Percentiles rank a stretch among this genome's conserved stretches.
These are phyloP conservation scores for Wickerhamiella vanderwaltii DNA, from an alignment of 805 yeast species.

Conservation along the genomic window DNA sequence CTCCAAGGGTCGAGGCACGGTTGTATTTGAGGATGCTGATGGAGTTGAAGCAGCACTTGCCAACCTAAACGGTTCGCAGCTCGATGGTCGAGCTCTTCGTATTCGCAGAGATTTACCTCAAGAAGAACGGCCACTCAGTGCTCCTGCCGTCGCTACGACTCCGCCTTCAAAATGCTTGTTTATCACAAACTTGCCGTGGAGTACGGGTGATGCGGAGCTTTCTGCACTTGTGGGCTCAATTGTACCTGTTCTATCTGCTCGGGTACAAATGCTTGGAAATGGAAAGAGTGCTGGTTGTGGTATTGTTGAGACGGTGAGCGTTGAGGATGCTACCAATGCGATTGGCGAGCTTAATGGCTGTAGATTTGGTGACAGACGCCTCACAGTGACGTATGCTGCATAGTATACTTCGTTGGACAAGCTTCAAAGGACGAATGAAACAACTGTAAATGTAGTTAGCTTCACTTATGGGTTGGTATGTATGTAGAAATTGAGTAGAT, in stretches of 20 bases:
- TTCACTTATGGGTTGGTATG: neutral
- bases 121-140: slow-evolving; percentile 19
- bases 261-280: slow-evolving; percentile 46
- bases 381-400: slow-evolving; percentile 2
- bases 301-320: slow-evolving; percentile 62
- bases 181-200: slow-evolving; percentile 74
- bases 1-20: slow-evolving; percentile 80
- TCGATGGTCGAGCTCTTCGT: slow-evolving; percentile 68
- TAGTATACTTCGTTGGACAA: no score
- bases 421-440: no score
- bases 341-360: slow-evolving; percentile 48
- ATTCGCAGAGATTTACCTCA: slow-evolving; percentile 58
- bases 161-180: slow-evolving; percentile 48
- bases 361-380: neutral
- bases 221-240: slow-evolving; percentile 75
- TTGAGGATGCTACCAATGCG: slow-evolving; percentile 60
- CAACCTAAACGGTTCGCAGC: slow-evolving; percentile 51
- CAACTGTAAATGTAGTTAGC: no score
- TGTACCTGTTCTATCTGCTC: slow-evolving; percentile 65
- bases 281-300: slow-evolving; percentile 76
- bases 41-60: slow-evolving; percentile 64
- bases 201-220: slow-evolving; percentile 77
- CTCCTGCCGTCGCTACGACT: slow-evolving; percentile 37
- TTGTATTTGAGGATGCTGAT: slow-evolving; percentile 50
- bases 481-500: no score